Base-by-base conservation (phyloP, 768 basidiomycete species). In the Amanita molliuscula region DNA sequence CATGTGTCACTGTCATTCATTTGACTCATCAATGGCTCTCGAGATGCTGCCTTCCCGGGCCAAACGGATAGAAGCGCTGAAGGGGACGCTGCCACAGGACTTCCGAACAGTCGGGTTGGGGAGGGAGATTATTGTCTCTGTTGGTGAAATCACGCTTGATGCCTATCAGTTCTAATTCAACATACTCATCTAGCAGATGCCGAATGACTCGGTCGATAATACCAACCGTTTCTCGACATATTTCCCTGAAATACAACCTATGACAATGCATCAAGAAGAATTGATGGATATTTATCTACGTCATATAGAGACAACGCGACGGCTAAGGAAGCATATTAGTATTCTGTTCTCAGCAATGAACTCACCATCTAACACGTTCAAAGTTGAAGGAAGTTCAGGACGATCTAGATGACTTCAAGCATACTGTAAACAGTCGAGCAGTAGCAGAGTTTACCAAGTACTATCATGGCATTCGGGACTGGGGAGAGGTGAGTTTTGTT, bases 401-500 rank as follows among this genome's bases (percentile, higher is more conserved):
- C 10, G 44, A 46, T 29, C 44, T 46, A 13, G 33, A 34, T 3
- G 21, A 34, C 6, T 46, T 46, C 44, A 46, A 46, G 29, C 15
- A 34, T 25, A 46, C 31, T 11, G 44, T 46, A 2, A 20, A 35
- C 2, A 50, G 25, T 44, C 49, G 44, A 35, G 49, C 49, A 11
- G 33, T 43, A 4, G 33, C 28, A 23, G 49, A 50, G 42, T 25
- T 42, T 16, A 44, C 49, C 16, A 44, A 20, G 13, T 36, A 50
- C 23, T 50, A 50, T 34, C 49, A 41, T 18, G 49, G 49, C 3
- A 16, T 50, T 11, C 15, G 26, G 6, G 49, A 50, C 25, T 50
- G 49, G 49, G 37, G 40, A 50, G 21, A 41, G 41, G 49, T 50
- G 33, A 3, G 33, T 28, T 31, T 3, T 11, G 7, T 34, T 13